phyloP scores from a whole-genome alignment of 2,329 filamentous ascomycete genomes.

The Cucurbitaria berberidis region DNA sequence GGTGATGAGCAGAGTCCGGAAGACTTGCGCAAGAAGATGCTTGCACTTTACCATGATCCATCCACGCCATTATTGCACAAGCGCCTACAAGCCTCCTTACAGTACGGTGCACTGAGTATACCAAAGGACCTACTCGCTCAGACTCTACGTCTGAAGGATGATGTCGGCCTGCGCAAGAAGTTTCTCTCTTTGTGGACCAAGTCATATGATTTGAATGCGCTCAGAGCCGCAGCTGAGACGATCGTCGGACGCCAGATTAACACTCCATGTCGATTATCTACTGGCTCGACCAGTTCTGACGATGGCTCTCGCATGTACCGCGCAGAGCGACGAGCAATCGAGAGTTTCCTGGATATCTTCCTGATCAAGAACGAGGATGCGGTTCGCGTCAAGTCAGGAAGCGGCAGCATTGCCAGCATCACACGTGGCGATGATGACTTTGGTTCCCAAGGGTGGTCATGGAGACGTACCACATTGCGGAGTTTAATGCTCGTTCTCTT shows the following conservation, averaged over 20 bases:
- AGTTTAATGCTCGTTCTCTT: slow-evolving; percentile 66
- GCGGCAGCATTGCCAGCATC: slow-evolving; percentile 48
- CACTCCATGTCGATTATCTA: slow-evolving; percentile 45
- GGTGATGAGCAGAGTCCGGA: slow-evolving; percentile 38
- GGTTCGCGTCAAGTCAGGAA: slow-evolving; percentile 46
- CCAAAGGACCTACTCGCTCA: slow-evolving; percentile 59
- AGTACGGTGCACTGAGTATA: slow-evolving; percentile 63
- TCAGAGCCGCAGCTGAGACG: slow-evolving; percentile 63
- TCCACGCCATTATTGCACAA: slow-evolving; percentile 60
- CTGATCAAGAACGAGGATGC: slow-evolving; percentile 65
- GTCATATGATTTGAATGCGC: slow-evolving; percentile 59
- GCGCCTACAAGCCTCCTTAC: slow-evolving; percentile 63
- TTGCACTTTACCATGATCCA: slow-evolving; percentile 61
- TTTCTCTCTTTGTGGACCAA: slow-evolving; percentile 65
- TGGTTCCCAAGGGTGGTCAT: slow-evolving; percentile 55
- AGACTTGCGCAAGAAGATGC: slow-evolving; percentile 55
- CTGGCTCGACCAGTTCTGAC: slow-evolving; percentile 43
- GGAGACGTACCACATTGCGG: slow-evolving; percentile 63
- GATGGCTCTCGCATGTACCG: slow-evolving; percentile 43
- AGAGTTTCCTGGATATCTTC: slow-evolving; percentile 63
- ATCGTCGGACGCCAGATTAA: slow-evolving; percentile 63
- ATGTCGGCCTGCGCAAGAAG: slow-evolving; percentile 63
- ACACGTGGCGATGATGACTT: slow-evolving; percentile 49
- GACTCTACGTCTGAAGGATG: slow-evolving; percentile 57
- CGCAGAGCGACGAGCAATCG: slow-evolving; percentile 53